Evolutionary conservation across 2,329 filamentous ascomycete species (phyloP).

Genomic region (Fusarium chuoi): DNA sequence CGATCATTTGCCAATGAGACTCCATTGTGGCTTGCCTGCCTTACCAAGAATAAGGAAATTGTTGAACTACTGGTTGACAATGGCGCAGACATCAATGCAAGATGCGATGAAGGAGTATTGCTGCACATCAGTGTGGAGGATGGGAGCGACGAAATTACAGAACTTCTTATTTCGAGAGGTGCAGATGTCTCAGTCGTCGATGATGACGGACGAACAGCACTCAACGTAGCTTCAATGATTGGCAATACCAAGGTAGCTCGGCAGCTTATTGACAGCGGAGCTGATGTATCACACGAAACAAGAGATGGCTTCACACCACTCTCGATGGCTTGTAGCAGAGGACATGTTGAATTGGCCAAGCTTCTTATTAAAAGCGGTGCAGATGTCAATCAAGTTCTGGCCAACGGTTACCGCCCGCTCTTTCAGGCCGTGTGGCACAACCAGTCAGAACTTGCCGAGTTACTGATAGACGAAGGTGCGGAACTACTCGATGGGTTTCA

Average conservation of each 20-base stretch:
- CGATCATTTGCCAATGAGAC: background rate
- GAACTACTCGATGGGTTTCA: accelerated
- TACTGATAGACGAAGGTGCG: background rate
- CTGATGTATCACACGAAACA: background rate
- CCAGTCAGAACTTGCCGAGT: accelerated
- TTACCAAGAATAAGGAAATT: accelerated
- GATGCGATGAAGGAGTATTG: too few species aligned
- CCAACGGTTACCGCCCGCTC: accelerated
- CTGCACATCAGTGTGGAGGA: accelerated
- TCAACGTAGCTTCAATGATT: accelerated
- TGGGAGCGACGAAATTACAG: too few species aligned
- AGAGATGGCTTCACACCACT: accelerated
- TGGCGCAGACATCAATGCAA: background rate
- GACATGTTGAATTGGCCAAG: accelerated
- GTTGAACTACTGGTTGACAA: background rate
- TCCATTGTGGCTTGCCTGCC: too few species aligned
- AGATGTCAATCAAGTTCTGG: accelerated
- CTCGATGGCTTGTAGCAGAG: accelerated
- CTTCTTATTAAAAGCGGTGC: background rate
- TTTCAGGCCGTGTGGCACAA: accelerated
- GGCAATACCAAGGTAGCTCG: accelerated
- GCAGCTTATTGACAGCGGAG: background rate
- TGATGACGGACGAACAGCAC: accelerated
- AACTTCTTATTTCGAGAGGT: accelerated
- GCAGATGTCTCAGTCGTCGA: accelerated